Percentiles rank a stretch among this genome's conserved stretches.
Conservation (phyloP, 2,329 filamentous ascomycete species). For the Coniochaeta pulveracea region DNA sequence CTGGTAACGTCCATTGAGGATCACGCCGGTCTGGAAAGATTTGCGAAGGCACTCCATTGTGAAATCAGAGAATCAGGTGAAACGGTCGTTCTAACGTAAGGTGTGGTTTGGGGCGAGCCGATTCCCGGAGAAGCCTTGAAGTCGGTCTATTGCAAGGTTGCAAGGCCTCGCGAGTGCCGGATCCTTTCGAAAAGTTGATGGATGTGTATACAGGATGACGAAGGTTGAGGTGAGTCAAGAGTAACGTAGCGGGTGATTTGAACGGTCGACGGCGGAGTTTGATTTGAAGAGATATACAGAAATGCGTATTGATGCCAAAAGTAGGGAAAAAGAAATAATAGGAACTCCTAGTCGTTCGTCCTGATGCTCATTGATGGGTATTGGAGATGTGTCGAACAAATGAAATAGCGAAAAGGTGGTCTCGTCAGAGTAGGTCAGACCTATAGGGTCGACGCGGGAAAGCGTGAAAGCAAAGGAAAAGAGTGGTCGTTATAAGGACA, state of each 20-base stretch:
- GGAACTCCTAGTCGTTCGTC: slow-evolving; percentile 30
- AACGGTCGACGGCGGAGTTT: slow-evolving; percentile 7
- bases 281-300: slow-evolving; percentile 16
- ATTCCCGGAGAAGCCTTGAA: no score
- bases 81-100: slow-evolving; percentile 8
- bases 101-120: no score
- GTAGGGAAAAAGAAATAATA: slow-evolving; percentile 14
- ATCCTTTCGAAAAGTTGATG: not conserved
- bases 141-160: not conserved
- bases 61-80: slow-evolving; percentile 14
- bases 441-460: slow-evolving; percentile 11
- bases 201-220: slow-evolving; percentile 2
- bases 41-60: slow-evolving; percentile 77
- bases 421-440: slow-evolving; percentile 15
- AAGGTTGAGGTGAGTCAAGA: slow-evolving; percentile 7
- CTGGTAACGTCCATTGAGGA: slow-evolving; percentile 82
- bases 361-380: slow-evolving; percentile 33
- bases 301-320: slow-evolving; percentile 8
- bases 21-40: slow-evolving; percentile 65
- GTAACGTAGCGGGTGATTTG: slow-evolving; percentile 2
- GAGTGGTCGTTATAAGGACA: slow-evolving; percentile 33
- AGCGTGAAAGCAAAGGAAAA: slow-evolving; percentile 14
- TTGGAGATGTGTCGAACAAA: slow-evolving; percentile 24
- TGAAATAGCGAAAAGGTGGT: slow-evolving; percentile 16
- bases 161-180: not conserved